Conservation (phyloP, 352 stramenopile genomes). For the Globisporangium echinulatum region DNA sequence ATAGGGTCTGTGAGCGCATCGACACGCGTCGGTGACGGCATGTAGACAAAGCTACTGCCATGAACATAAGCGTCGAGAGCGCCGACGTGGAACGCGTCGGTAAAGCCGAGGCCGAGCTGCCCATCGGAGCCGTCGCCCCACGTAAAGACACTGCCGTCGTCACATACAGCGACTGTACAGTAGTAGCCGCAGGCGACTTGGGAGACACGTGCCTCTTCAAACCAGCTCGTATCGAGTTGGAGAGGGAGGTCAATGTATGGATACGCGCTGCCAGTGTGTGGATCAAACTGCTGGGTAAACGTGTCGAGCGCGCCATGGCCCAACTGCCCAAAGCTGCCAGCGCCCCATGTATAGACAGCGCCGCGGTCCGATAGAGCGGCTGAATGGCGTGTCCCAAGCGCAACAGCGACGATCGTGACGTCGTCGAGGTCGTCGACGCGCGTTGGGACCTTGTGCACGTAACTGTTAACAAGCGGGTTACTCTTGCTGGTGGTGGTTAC, state of each 20-base stretch:
- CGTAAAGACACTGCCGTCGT: constrained; percentile 63
- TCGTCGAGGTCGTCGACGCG: constrained; percentile 65
- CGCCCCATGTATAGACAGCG: constrained; percentile 65
- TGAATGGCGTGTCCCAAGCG: constrained; percentile 57
- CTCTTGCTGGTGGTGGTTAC: not conserved
- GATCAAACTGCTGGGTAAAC: constrained; percentile 60
- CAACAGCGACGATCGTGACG: constrained; percentile 34
- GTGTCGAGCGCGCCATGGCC: constrained; percentile 75
- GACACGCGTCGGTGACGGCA: constrained; percentile 51
- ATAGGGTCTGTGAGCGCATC: constrained; percentile 57
- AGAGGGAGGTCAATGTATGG: constrained; percentile 58
- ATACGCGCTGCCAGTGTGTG: constrained; percentile 59
- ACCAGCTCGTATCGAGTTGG: constrained; percentile 63
- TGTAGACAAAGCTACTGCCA: constrained; percentile 71
- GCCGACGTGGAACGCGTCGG: constrained; percentile 55
- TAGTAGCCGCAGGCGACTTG: constrained; percentile 74
- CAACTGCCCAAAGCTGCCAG: constrained; percentile 58
- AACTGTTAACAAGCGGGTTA: constrained; percentile 3
- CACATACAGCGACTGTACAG: constrained; percentile 60
- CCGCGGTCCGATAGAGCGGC: constrained; percentile 55
- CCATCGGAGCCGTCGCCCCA: constrained; percentile 75
- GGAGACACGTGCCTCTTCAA: constrained; percentile 64
- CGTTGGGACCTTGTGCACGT: constrained; percentile 32
- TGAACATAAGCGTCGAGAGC: constrained; percentile 67
- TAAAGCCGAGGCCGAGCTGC: constrained; percentile 57